These are phyloP conservation scores for Claviceps sp. DNA, from an alignment of 2,329 filamentous ascomycete genomes.

Conservation along the genomic window DNA sequence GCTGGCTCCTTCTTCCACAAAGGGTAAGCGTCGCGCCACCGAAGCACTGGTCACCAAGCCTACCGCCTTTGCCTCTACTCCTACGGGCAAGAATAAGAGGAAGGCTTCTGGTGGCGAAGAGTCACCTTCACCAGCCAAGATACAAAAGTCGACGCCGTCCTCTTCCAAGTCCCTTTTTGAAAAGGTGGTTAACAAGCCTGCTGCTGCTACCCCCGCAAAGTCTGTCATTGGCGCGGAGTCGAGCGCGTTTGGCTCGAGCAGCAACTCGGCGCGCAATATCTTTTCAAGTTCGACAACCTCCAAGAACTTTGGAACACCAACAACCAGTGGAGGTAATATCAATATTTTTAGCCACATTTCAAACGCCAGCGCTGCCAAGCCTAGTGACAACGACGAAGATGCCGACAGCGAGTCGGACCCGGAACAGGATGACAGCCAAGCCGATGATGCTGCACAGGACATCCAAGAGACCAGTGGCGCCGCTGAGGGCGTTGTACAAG, in stretches of 20 bases:
- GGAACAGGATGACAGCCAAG: conserved; percentile 29
- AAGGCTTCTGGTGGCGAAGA: conserved; percentile 33
- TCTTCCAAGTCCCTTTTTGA: conserved; percentile 44
- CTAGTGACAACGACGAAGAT: conserved; percentile 36
- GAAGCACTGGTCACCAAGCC: conserved; percentile 25
- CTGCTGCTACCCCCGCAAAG: conserved; percentile 10
- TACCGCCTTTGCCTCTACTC: conserved; percentile 7
- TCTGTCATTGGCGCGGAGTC: conserved; percentile 15
- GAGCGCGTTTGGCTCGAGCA: conserved; percentile 20
- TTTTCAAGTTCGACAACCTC: conserved; percentile 26
- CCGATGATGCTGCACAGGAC: conserved; percentile 23
- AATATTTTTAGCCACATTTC: conserved; percentile 51
- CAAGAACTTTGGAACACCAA: conserved; percentile 10
- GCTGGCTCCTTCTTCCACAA: conserved; percentile 22
- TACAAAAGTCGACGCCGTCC: conserved; percentile 37
- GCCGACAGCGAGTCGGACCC: conserved; percentile 32
- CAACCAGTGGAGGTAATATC: conserved; percentile 17
- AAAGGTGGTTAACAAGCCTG: conserved; percentile 39
- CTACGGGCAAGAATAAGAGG: conserved; percentile 36
- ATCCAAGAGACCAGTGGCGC: conserved; percentile 25
- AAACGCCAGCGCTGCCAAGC: conserved; percentile 40
- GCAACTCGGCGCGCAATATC: conserved; percentile 28
- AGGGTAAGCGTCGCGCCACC: conserved; percentile 37
- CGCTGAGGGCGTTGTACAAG: conserved; percentile 10
- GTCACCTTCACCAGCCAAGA: conserved; percentile 30